Base-by-base conservation (phyloP, 2,329 filamentous ascomycete species). In the Ophiostoma quercus region DNA sequence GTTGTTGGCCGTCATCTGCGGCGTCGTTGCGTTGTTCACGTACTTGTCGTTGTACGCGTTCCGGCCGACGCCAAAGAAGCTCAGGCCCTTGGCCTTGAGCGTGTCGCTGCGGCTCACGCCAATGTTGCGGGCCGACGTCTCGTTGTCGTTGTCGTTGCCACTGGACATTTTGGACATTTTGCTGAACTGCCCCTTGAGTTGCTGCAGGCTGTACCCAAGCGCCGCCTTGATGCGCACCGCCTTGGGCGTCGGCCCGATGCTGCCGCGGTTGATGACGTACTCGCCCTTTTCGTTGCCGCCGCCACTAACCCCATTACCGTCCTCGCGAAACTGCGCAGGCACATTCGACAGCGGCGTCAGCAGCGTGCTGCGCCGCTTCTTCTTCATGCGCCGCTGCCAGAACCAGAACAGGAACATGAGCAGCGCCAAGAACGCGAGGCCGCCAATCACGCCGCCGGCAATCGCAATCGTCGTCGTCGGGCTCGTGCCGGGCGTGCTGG, bases 381-480 rank as follows among this genome's bases (percentile, higher is more conserved):
- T 78, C 65, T 79, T 73, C 68, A 76, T 72, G 62, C 80, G 79
- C 72, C 83, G 83, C 67, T 81, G 78, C 79, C 81, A 81, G 72
- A 84, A 79, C 84, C 84, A 87, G 11, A 85, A 73, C 2, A 85
- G 72, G 57, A 87, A 80, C 0, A 78, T 80, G 29, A 85, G 73
- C 19, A 87, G 71, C 3, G 80, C 79, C 47, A 84, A 72, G n/a
- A 80, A 77, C 0, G 82, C 80, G 1, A 85, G 75, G 3, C 82
- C 82, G 37, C 84, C 85, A 4, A 85, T 76, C 2, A 85, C 81
- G 54, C 84, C 82, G 11, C 83, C 85, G 0, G 83, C 83, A 62
- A 87, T 79, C 6, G 82, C 81, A 34, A 80, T 77, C 0, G 81
- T 81, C 16, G 11, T 34, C 14, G 57, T 34, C 3, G 25, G 57